phyloP scores from a whole-genome alignment of 139 green algal species.

The Chlorella ohadii region DNA sequence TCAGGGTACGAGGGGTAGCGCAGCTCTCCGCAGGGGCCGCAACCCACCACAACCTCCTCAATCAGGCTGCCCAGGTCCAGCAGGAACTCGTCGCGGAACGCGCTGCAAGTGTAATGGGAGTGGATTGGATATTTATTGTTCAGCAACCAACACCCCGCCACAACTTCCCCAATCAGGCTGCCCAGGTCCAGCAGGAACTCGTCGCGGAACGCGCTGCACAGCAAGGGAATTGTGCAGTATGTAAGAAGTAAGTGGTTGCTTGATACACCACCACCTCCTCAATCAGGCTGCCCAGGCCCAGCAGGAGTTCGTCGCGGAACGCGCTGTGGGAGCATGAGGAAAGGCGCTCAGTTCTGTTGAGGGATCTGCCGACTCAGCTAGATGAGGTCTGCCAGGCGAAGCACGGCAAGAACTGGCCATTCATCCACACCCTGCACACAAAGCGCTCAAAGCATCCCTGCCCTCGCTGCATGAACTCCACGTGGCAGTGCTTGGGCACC shows the following conservation, averaged over 20 bases:
- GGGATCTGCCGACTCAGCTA: too few species aligned
- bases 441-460: too few species aligned
- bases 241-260: too few species aligned
- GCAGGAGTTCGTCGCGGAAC: slow-evolving; percentile 74
- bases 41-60: slow-evolving; percentile 84
- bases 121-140: too few species aligned
- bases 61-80: slow-evolving; percentile 61
- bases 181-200: slow-evolving; percentile 59
- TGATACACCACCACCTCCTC: slow-evolving; percentile 68
- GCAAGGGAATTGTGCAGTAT: too few species aligned
- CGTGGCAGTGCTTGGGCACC: too few species aligned
- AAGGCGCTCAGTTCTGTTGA: too few species aligned
- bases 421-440: too few species aligned
- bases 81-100: slow-evolving; percentile 74
- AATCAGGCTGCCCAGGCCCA: slow-evolving; percentile 22
- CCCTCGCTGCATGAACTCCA: too few species aligned
- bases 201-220: slow-evolving; percentile 68
- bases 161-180: slow-evolving; percentile 39
- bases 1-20: slow-evolving; percentile 81
- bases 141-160: slow-evolving; percentile 66
- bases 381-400: too few species aligned
- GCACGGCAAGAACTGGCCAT: too few species aligned
- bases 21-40: slow-evolving; percentile 71
- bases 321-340: too few species aligned
- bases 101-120: not conserved